phyloP scores from a whole-genome alignment of 148 eudicot species.

The Spergularia bocconei region DNA sequence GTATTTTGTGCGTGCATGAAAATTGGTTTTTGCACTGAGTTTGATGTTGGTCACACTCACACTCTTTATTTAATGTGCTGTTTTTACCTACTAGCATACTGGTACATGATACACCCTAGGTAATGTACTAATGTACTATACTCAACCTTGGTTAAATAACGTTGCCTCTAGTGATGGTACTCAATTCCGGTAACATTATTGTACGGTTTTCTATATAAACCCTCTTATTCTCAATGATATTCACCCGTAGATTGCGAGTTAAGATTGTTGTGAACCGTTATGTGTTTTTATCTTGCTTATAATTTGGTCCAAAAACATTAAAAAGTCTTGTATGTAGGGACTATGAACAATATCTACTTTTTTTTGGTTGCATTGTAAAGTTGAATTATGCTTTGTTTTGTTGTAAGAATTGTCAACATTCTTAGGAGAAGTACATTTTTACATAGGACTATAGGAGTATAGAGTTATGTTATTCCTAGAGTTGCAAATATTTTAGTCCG shows the following conservation, averaged over 20 bases:
- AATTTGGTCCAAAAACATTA: slow-evolving; percentile 1
- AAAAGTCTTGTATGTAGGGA: slow-evolving; percentile 1
- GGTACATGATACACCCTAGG: slow-evolving; percentile 5
- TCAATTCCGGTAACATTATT: too few species aligned
- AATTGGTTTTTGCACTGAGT: slow-evolving; percentile 13
- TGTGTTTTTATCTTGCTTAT: not conserved
- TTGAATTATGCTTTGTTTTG: not conserved
- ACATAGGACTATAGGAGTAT: too few species aligned
- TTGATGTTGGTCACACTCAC: not conserved
- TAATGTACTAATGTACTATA: not conserved
- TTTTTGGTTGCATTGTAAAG: not conserved
- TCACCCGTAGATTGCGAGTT: too few species aligned
- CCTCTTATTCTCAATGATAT: too few species aligned
- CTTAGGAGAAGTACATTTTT: too few species aligned
- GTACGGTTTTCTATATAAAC: too few species aligned
- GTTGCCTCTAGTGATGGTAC: too few species aligned
- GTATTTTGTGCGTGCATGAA: slow-evolving; percentile 5
- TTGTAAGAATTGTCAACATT: not conserved
- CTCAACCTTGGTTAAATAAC: too few species aligned
- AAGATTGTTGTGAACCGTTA: not conserved
- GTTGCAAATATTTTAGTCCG: not conserved
- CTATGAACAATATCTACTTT: not conserved
- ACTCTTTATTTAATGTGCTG: slow-evolving; percentile 4
- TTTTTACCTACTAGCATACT: not conserved
- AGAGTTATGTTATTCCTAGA: not conserved